A percentile compares a stretch with the other conserved stretches of the same genome.
Evolutionary conservation across 495 filamentous ascomycete genomes (phyloP).

Genomic region (Xylaria acuta): DNA sequence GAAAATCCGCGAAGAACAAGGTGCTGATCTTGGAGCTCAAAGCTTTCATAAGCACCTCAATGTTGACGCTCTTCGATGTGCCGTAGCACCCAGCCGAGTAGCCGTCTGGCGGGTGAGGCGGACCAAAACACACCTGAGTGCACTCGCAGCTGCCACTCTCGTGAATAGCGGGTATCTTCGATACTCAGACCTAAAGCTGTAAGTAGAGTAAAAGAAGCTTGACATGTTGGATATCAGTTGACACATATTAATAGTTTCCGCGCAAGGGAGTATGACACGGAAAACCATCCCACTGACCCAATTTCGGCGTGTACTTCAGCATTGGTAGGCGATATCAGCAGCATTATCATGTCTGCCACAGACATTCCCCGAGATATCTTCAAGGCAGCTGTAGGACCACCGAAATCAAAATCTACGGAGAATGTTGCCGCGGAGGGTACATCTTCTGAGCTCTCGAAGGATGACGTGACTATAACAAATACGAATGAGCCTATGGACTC

Average conservation of each 20-base stretch:
- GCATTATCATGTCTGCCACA: conserved; percentile 79
- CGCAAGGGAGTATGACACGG: conserved; percentile 71
- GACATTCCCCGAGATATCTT: conserved; percentile 82
- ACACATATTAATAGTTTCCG: conserved; percentile 59
- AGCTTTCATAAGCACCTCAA: conserved; percentile 74
- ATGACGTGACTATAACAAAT: conserved; percentile 33
- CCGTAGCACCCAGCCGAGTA: conserved; percentile 65
- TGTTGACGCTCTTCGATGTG: conserved; percentile 65
- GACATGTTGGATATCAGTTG: conserved; percentile 24
- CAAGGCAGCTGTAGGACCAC: conserved; percentile 47
- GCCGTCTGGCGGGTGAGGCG: conserved; percentile 75
- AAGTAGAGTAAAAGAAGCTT: conserved; percentile 34
- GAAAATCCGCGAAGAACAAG: conserved; percentile 69
- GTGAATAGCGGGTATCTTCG: conserved; percentile 66
- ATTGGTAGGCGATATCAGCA: conserved; percentile 74
- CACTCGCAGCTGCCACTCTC: conserved; percentile 70
- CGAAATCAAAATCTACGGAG: conserved; percentile 31
- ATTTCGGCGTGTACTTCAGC: conserved; percentile 75
- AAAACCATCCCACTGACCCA: conserved; percentile 74
- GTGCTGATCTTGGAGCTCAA: conserved; percentile 65
- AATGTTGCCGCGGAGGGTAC: conserved; percentile 25
- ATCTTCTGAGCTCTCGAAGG: conserved; percentile 4
- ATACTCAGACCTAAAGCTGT: conserved; percentile 73
- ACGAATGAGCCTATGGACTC: conserved; percentile 19
- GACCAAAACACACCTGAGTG: conserved; percentile 67